phyloP scores from a whole-genome alignment of 1,284 basidiomycete genomes.

The Sutorius eximius region DNA sequence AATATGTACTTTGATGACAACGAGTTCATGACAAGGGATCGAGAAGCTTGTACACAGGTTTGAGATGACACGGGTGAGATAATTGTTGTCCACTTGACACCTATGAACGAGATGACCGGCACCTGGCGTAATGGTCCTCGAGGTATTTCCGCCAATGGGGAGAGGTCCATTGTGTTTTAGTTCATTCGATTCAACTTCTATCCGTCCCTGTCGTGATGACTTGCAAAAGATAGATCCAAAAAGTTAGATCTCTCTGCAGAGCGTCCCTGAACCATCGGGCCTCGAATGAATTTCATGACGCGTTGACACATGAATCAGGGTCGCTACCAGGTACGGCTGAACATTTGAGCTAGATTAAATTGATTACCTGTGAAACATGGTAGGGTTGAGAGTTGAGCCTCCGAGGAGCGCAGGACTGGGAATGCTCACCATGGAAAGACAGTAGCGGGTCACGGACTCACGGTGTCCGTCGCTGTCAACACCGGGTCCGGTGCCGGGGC shows the following conservation, averaged over 20 bases:
- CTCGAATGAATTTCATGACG: constrained; percentile 24
- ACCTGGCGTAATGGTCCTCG: neutral
- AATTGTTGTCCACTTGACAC: neutral
- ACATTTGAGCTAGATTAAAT: constrained; percentile 13
- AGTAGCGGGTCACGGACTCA: neutral
- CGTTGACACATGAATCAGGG: constrained; percentile 30
- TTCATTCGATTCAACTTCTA: constrained; percentile 14
- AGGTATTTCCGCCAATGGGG: constrained; percentile 22
- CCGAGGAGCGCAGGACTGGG: neutral
- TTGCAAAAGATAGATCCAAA: constrained; percentile 18
- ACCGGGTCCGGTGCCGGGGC: constrained; percentile 22
- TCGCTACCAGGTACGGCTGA: constrained; percentile 25
- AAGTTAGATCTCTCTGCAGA: constrained; percentile 18
- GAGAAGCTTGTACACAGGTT: constrained; percentile 1
- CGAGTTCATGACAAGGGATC: neutral
- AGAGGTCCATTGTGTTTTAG: constrained; percentile 6
- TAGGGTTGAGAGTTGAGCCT: neutral
- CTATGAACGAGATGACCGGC: neutral
- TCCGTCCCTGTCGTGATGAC: constrained; percentile 30
- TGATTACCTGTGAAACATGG: constrained; percentile 8
- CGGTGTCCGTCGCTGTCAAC: constrained; percentile 11
- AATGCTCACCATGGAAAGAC: neutral
- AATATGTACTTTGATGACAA: constrained; percentile 12
- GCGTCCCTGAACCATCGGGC: constrained; percentile 23
- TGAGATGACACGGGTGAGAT: neutral